Base-by-base conservation (phyloP, 306 rosid species). In the Gastrolobium bilobum region DNA sequence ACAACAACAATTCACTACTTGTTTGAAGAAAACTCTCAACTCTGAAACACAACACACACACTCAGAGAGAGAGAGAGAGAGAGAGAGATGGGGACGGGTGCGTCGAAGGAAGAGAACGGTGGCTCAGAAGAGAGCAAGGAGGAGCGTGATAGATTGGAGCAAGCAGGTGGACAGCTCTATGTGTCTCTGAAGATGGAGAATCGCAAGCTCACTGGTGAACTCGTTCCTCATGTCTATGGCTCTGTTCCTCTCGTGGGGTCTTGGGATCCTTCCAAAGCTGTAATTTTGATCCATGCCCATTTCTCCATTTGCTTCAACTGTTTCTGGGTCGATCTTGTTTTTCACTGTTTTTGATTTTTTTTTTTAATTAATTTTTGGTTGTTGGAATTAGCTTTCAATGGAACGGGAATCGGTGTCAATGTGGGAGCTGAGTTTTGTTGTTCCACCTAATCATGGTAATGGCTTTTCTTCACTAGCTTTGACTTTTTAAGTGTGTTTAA, bases 341-440 rank as follows among this genome's bases (percentile, higher is more conserved):
- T 20, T 57, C 11, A 2, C 15, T 79, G 40, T 48, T 6, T 33
- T 48, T 77, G 51, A 33, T 29, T 56, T 2, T 6, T 63, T 44
- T 20, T 20, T 20, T 20, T 20, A 0, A 20, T 20, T 20, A n/a
- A n/a, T 64, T 30, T 62, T 39, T 15, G 7, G 37, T 1, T 15
- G 4, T 11, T 50, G 30, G n/a, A 20, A 1, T 51, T 65, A 95
- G 98, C 99, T 95, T 71, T 53, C 87, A 14, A 87, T 95, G 97
- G 98, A 93, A 61, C 90, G 99, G 10, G 99, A 95, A 78, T 91
- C 99, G 40, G 92, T 91, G 5, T 95, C 98, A 48, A 90, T 86
- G 99, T 93, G 99, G 99, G 99, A 95, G 77, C 84, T 95, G 84
- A 91, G 99, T 84, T 95, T 95, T 79, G 99, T 95, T 68, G 97